Base-by-base conservation (phyloP, 2,329 filamentous ascomycete genomes). In the Fusarium lyarnte region DNA sequence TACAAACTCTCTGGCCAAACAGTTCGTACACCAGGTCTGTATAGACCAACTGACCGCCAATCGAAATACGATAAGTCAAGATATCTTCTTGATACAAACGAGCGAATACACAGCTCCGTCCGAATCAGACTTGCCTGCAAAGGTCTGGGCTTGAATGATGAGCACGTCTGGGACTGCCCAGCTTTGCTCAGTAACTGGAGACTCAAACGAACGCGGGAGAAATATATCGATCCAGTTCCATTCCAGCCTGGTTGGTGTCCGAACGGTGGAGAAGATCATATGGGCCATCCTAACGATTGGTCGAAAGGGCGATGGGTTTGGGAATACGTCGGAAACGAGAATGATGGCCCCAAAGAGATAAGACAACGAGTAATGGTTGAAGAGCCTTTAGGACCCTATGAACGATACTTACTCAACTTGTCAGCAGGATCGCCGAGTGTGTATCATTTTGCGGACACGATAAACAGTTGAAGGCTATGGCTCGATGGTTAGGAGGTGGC, bases 81-180 rank as follows among this genome's bases (percentile, higher is more conserved):
- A 13, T 87, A 83, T 63, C 82, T 89, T 31, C 76, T 84, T 57
- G 83, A 86, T 66, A 89, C 87, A 14, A 87, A 88, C 72, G 87
- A 89, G 77, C 83, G 85, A 13, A 84, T 89, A 38, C 87, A 89
- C 75, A 84, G 85, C 67, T 87, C 85, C 5, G 87, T 87, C 3
- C 83, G 87, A 3, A 82, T 88, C n/a, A 84, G 87, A 7, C 82
- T 89, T 19, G 85, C 85, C 4, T 85, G 85, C 66, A 76, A 83
- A 55, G 87, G 87, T 4, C 82, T 87, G 6, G 86, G 84, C 1
- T 79, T 86, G 36, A 83, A 89, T 68, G 87, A 89, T 73, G 76
- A 79, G 29, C 79, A 76, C 2, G 63, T 81, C n/a, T 89, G 87
- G 85, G 78, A 79, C 21, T 86, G 85, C 23, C 76, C 82, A 1